A percentile compares a stretch with the other conserved stretches of the same genome.
Conservation (phyloP, 495 filamentous ascomycete genomes). For the Penicillium pancosmium region DNA sequence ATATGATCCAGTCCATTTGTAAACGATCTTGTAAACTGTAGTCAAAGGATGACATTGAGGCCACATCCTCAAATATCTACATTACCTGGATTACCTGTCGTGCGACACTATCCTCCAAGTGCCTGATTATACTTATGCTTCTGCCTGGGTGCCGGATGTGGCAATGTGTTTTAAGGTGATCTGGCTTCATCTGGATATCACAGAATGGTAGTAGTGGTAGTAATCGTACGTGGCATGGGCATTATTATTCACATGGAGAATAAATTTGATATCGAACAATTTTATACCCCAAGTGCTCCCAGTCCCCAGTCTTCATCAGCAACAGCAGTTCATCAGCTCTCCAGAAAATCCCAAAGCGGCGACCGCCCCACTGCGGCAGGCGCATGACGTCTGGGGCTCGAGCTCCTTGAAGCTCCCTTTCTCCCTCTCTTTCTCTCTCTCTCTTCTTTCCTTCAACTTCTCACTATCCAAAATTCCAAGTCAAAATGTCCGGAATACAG, state of each 20-base stretch:
- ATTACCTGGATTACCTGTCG: no score
- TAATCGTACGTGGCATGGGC: no score
- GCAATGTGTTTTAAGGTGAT: background rate
- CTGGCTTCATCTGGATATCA: background rate
- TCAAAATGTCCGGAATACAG: conserved; percentile 49
- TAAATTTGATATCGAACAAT: background rate
- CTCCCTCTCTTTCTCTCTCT: conserved; percentile 1
- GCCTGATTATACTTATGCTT: no score
- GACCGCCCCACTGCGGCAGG: conserved; percentile 24
- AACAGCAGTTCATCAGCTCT: background rate
- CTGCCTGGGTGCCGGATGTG: no score
- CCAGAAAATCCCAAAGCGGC: conserved; percentile 11
- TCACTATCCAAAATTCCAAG: background rate
- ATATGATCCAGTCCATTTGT: background rate
- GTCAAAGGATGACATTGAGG: no score
- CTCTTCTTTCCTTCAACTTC: background rate
- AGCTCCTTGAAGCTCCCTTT: conserved; percentile 19
- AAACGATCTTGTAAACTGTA: background rate
- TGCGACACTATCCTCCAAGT: no score
- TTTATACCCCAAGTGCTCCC: background rate
- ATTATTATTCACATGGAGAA: no score
- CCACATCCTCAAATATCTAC: no score
- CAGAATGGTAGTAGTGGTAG: no score
- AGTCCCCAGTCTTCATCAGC: background rate
- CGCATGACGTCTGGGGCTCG: conserved; percentile 29